A percentile compares a stretch with the other conserved stretches of the same genome.
These are phyloP conservation scores for Sporothrix dimorphospora DNA, from an alignment of 2,329 filamentous ascomycete species.

Conservation along the genomic window DNA sequence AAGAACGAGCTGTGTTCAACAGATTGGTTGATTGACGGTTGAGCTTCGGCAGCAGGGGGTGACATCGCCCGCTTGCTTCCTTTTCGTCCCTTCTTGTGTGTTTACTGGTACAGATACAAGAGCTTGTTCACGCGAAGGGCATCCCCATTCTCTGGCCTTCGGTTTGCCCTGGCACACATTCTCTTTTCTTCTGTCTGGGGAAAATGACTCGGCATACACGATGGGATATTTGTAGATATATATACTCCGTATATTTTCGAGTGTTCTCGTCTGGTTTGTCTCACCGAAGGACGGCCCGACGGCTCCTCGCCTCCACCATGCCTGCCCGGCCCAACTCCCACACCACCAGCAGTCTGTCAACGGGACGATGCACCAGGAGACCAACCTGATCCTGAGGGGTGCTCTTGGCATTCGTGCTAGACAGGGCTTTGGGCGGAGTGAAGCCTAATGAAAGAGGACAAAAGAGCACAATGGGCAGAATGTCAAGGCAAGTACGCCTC, in stretches of 20 bases:
- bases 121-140: background rate
- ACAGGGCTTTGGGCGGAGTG: slow-evolving; percentile 19
- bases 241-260: too few species aligned
- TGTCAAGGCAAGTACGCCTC: background rate
- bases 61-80: background rate
- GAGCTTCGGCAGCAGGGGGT: background rate
- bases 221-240: background rate
- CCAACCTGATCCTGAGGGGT: background rate
- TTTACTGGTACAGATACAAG: background rate
- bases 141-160: too few species aligned
- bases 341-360: background rate
- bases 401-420: slow-evolving; percentile 22
- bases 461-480: background rate
- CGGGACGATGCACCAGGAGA: background rate
- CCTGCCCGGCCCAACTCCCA: background rate
- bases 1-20: background rate
- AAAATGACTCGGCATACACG: background rate
- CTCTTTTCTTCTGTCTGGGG: background rate
- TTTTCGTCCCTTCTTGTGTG: background rate
- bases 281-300: background rate
- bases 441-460: background rate
- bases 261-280: too few species aligned
- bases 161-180: background rate
- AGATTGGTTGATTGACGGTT: background rate
- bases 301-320: background rate